Evolutionary conservation across 768 basidiomycete species (phyloP).

Genomic region (Hemileccinum impolitum): DNA sequence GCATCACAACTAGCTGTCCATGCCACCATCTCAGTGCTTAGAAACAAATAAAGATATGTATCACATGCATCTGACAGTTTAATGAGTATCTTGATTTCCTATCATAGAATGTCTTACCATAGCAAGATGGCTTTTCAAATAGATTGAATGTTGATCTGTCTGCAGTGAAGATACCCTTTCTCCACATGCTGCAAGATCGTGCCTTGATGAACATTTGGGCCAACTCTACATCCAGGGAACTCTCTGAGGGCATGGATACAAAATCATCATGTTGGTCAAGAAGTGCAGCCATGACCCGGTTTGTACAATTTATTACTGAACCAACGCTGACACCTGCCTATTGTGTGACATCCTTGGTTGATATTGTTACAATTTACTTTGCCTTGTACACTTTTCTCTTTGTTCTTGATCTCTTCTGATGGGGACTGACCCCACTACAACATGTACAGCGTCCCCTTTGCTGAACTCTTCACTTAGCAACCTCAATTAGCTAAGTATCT

Average conservation of each 20-base stretch:
- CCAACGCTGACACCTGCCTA: too few species aligned
- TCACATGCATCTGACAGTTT: slow-evolving; percentile 4
- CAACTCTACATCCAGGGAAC: background rate
- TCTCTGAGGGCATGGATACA: background rate
- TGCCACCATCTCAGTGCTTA: background rate
- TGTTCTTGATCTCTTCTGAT: too few species aligned
- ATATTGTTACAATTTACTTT: too few species aligned
- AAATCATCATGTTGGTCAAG: background rate
- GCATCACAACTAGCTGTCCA: slow-evolving; percentile 22
- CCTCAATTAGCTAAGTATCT: too few species aligned
- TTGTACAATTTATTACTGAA: too few species aligned
- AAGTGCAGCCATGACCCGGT: too few species aligned
- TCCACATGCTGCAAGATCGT: background rate
- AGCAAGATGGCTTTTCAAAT: background rate
- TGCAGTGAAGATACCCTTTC: background rate
- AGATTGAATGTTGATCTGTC: slow-evolving; percentile 1
- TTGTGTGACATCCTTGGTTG: too few species aligned
- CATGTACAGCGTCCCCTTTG: too few species aligned
- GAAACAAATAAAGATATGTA: background rate
- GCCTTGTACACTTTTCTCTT: too few species aligned
- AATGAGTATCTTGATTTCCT: slow-evolving; percentile 1
- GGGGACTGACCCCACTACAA: too few species aligned
- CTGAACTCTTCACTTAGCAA: too few species aligned
- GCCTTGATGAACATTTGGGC: too few species aligned
- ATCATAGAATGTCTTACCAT: slow-evolving; percentile 3